Evolutionary conservation across 1,284 basidiomycete species (phyloP).

Genomic region (Anthracocystis panici-leucophaei): DNA sequence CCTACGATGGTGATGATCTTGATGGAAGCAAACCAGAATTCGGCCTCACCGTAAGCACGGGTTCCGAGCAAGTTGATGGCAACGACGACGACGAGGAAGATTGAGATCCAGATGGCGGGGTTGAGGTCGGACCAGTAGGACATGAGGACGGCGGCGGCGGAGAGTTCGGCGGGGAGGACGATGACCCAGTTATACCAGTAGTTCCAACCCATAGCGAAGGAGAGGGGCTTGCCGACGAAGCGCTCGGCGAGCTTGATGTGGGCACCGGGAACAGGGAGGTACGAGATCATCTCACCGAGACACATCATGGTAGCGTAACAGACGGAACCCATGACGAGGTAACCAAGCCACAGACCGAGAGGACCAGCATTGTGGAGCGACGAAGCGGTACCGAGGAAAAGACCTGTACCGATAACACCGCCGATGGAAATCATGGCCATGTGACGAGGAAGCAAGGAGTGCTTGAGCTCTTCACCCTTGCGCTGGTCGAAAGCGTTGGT

Average conservation of each 20-base stretch:
- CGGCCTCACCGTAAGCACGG: constrained; percentile 64
- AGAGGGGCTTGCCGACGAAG: constrained; percentile 82
- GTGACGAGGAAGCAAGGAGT: constrained; percentile 53
- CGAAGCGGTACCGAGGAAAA: constrained; percentile 81
- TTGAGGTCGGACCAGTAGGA: constrained; percentile 78
- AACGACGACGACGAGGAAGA: constrained; percentile 80
- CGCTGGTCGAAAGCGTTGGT: constrained; percentile 51
- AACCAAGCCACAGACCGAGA: constrained; percentile 69
- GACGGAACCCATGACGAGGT: constrained; percentile 65
- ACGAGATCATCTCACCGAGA: constrained; percentile 72
- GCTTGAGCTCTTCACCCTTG: constrained; percentile 56
- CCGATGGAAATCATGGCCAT: constrained; percentile 56
- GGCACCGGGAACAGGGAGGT: constrained; percentile 76
- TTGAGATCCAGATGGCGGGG: constrained; percentile 80
- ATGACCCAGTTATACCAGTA: constrained; percentile 73
- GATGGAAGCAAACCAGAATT: constrained; percentile 72
- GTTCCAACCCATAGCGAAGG: constrained; percentile 76
- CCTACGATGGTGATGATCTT: constrained; percentile 67
- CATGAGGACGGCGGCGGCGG: constrained; percentile 82
- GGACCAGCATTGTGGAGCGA: constrained; percentile 72
- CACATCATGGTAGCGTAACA: constrained; percentile 69
- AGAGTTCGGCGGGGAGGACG: constrained; percentile 81
- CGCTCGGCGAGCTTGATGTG: constrained; percentile 84
- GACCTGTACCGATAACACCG: constrained; percentile 62
- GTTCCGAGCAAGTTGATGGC: constrained; percentile 80